These are phyloP conservation scores for Gaeumannomyces tritici DNA, from an alignment of 2,329 filamentous ascomycete genomes.

Conservation along the genomic window DNA sequence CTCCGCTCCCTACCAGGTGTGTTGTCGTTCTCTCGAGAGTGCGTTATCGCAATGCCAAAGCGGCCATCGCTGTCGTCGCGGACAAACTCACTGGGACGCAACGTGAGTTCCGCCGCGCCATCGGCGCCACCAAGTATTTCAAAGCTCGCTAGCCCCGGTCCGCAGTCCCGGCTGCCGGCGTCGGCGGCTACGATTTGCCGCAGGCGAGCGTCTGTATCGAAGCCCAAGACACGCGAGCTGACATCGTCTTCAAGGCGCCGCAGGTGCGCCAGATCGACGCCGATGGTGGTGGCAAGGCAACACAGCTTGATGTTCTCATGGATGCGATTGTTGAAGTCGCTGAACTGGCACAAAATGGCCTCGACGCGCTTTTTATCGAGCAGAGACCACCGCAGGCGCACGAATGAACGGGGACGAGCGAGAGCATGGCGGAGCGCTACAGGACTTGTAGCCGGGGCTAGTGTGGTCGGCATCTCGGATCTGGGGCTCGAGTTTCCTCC, in stretches of 20 bases:
- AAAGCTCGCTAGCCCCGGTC: too few relatives aligned
- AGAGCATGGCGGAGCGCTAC: too few relatives aligned
- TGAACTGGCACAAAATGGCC: constrained; percentile 18
- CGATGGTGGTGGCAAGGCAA: neutral
- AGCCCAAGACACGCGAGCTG: neutral
- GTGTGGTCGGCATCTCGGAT: too few relatives aligned
- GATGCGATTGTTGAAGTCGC: neutral
- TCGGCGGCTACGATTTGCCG: neutral
- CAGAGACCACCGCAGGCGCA: neutral
- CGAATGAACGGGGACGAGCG: neutral
- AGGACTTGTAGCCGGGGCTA: too few relatives aligned
- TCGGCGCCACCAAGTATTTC: neutral
- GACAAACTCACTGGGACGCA: constrained; percentile 13
- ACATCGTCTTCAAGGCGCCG: neutral
- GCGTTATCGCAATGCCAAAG: constrained; percentile 13
- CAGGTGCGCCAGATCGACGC: neutral
- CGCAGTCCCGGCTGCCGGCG: neutral
- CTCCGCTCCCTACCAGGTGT: too few relatives aligned
- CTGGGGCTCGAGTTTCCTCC: too few relatives aligned
- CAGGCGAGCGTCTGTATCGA: neutral
- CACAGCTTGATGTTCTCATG: neutral
- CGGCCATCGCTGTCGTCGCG: constrained; percentile 19
- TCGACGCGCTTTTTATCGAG: neutral
- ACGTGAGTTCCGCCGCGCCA: neutral
- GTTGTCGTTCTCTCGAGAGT: too few relatives aligned